Base-by-base conservation (phyloP, 257 asterid species). In the Plantago major region DNA sequence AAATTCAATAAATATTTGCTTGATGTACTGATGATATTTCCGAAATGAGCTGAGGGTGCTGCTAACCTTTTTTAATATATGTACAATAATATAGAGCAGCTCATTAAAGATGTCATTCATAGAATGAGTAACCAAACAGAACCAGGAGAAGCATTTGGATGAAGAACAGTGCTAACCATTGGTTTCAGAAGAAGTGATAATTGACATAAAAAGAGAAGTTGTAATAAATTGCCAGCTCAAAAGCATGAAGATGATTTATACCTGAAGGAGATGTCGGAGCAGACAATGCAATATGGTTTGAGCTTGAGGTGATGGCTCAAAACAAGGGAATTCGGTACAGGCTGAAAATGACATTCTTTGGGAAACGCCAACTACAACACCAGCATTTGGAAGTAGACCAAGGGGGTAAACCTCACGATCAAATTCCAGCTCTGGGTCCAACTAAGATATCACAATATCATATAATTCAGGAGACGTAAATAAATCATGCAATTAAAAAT, bases 391-490 rank as follows among this genome's bases (percentile, higher is more conserved):
- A 76, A 93, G 96, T 58, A 93, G 76, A 73, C 99, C 99, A 70
- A 93, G 90, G n/a, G 99, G 97, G 69, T 93, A 93, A 19, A 93
- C 95, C 84, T 93, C 99, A 59, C 99, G 95, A 74, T 93, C 99
- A 76, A 93, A 93, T 74, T 93, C 99, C 80, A 93, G 84, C 73
- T 93, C 97, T 7, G 99, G 99, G 65, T 93, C 99, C 94, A 93
- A 77, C 99, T 92, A 79, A 65, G 68, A 52, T 49, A 73, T 65
- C 76, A 73, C 69, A 71, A 38, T 73, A 73, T 53, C 58, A 69
- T 42, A 74, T 58, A 48, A 49, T 46, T 70, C 60, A 66, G 74
- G 67, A 44, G 61, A 40, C 5, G 64, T 44, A 38, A 71, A 68
- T 72, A 63, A 62, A 61, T 44, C 46, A 71, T 64, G 51, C 37